Base-by-base conservation (phyloP, 2,329 filamentous ascomycete species). In the Talaromyces sp. region DNA sequence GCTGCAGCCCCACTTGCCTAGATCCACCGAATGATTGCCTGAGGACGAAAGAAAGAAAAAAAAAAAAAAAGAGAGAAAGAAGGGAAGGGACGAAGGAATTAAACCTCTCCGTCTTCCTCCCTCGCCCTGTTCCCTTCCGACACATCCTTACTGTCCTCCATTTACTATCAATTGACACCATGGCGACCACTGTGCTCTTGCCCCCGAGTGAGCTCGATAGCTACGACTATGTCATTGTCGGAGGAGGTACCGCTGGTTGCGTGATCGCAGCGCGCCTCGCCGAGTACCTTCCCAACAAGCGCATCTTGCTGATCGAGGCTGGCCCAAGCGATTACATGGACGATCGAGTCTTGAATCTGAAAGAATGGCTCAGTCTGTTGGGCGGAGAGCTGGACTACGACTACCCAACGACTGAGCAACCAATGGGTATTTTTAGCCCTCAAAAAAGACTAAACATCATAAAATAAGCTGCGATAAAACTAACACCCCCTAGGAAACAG, bases 381-480 rank as follows among this genome's bases (percentile, higher is more conserved):
- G 92, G 92, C 67, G 91, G 91, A 72, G 87, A 96, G 72, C 84
- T 96, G 65, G 92, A 96, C 79, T 96, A 93, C 77, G 92, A 96
- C 78, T 96, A 96, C 78, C 86, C 86, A 71, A 96, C 92, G 37
- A 91, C 88, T 55, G 91, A 96, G 79, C 92, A 96, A 81, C 92
- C 92, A 67, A 95, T 86, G 80, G 84, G 83, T 84, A 79, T 70
- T 76, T 76, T 39, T 56, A 54, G 50, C 7, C 46, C 56, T 48
- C 14, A 14, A 11, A 14, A n/a, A n/a, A n/a, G n/a, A n/a, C n/a
- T n/a, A n/a, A n/a, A n/a, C n/a, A n/a, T n/a, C n/a, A n/a, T n/a
- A n/a, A n/a, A 54, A 16, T 14, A 54, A 14, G 31, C n/a, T 14
- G 11, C 8, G 61, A 31, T 56, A 44, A 21, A 37, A 28, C 62